Base-by-base conservation (phyloP, 768 basidiomycete genomes). In the Lactarius tabidus region DNA sequence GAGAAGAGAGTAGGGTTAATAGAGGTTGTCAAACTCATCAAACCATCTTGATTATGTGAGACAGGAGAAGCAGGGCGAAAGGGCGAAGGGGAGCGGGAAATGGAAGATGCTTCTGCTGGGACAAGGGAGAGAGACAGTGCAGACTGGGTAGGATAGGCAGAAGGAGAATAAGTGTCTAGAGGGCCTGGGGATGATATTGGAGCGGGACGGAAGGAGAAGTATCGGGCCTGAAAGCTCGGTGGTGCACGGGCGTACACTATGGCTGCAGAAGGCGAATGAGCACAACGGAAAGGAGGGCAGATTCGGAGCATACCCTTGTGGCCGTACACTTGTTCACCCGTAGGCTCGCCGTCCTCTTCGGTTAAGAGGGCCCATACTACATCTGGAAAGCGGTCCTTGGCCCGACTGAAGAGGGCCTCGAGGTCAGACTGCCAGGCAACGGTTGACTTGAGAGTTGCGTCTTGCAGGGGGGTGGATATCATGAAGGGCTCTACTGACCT, bases 201-300 rank as follows among this genome's bases (percentile, higher is more conserved):
- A 67, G 84, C 78, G 51, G 87, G 86, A 66, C 84, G 81, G 74
- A 89, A 87, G 2, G 88, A 85, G 72, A 98, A 96, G 73, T 95
- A 97, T 43, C 91, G 85, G 10, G 84, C 84, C 76, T 96, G 94
- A 75, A 97, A 98, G 20, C 85, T 88, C 1, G 93, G 94, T 3
- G 94, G 93, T 18, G 95, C 95, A 60, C 96, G 89, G 51, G 94
- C 93, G 69, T 98, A 98, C 0, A 98, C 89, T 71, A 98, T 88
- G 23, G 96, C 95, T 95, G 66, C 17, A 20, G 26, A 51, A 66
- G 31, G 18, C 9, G 20, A 17, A 51, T 69, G 15, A 63, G 62
- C 48, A 8, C 14, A 31, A 31, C 23, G 28, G 52, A 59, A 28
- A 18, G 14, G 41, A 54, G 28, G 31, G 31, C 33, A 20, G 41